Evolutionary conservation across 495 filamentous ascomycete species (phyloP).

Genomic region (Xylaria nigripes): DNA sequence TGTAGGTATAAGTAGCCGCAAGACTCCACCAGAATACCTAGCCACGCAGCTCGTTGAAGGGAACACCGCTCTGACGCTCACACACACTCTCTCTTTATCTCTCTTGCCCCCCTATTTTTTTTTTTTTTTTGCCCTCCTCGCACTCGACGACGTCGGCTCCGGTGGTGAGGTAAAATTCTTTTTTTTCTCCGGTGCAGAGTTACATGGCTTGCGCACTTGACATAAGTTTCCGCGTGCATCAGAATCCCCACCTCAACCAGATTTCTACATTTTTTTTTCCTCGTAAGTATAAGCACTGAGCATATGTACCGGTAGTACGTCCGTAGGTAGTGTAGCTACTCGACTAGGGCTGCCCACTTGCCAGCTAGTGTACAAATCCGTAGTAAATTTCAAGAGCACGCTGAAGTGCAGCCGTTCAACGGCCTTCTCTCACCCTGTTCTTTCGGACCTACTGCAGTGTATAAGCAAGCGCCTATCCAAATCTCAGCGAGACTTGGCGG

Average conservation of each 20-base stretch:
- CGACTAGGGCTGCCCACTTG: background rate
- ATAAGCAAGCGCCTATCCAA: background rate
- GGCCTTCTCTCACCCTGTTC: background rate
- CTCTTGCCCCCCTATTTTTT: background rate
- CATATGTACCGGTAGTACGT: too few species aligned
- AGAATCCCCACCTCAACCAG: conserved; percentile 10
- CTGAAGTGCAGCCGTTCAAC: conserved; percentile 6
- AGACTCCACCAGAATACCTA: conserved; percentile 9
- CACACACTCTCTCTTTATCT: background rate
- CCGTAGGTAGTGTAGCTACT: too few species aligned
- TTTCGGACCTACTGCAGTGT: background rate
- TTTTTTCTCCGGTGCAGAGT: conserved; percentile 12
- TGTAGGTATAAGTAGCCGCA: too few species aligned
- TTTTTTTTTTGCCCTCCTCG: background rate
- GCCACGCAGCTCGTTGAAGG: conserved; percentile 2
- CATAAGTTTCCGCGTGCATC: background rate
- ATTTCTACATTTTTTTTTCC: background rate
- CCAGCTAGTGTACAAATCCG: too few species aligned
- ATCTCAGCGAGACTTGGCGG: background rate
- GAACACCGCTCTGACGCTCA: conserved; percentile 3
- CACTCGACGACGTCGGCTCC: conserved; percentile 5
- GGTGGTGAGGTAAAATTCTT: background rate
- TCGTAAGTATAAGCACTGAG: background rate
- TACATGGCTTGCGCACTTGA: conserved; percentile 10
- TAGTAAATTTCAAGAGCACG: background rate